Conservation (phyloP, 139 green algal genomes). For the Chlamydomonas schloesseri region DNA sequence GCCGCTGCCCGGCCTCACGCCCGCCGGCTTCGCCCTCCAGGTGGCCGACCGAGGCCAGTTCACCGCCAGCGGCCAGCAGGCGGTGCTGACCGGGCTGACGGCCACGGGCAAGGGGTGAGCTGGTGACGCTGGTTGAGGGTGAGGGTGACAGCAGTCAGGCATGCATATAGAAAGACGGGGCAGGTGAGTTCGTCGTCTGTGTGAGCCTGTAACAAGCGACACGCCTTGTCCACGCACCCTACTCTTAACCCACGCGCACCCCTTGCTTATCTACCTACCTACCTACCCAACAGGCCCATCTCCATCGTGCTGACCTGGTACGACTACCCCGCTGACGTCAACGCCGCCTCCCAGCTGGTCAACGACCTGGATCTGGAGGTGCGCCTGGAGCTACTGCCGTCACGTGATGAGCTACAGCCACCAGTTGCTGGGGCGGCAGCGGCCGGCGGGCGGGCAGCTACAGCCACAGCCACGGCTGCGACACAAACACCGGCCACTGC, state of each 20-base stretch:
- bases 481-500: too few species aligned
- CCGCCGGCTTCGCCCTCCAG: conserved; percentile 3
- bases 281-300: conserved; percentile 60
- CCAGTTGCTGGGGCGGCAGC: too few species aligned
- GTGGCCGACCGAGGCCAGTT: conserved; percentile 18
- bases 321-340: conserved; percentile 57
- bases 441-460: neutral
- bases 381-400: neutral
- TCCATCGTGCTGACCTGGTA: conserved; percentile 79
- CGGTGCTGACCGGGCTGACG: conserved; percentile 49
- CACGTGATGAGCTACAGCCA: too few species aligned
- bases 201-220: neutral
- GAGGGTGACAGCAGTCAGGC: neutral
- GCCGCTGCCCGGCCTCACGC: conserved; percentile 56
- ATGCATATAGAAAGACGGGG: neutral
- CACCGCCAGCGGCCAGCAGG: neutral
- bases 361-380: conserved; percentile 89
- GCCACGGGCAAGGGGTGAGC: conserved; percentile 55
- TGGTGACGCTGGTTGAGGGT: too few species aligned
- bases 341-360: conserved; percentile 64
- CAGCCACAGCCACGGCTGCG: too few species aligned
- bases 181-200: neutral
- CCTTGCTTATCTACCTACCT: too few species aligned
- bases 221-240: neutral
- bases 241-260: neutral